Evolutionary conservation across 73 alveolate species (phyloP), one percentile per base, ranked within the genome.

Genomic region (Paramecium bursaria): DNA sequence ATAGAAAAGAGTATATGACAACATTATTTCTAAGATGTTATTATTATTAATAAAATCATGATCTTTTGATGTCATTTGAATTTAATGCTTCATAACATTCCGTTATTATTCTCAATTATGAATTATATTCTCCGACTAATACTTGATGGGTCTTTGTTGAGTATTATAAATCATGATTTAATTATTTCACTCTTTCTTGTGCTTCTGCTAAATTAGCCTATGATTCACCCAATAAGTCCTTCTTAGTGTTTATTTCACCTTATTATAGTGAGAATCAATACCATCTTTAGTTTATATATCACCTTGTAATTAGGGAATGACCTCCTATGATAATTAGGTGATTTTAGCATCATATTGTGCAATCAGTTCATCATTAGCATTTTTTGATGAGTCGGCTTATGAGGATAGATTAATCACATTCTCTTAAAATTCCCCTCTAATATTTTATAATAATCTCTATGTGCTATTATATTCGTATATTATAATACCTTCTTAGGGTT

Each of bases 51-150:
- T n/a, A n/a, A n/a, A n/a, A n/a, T 67, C 82, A 67, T 42, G 33
- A 67, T 67, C 82, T 67, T 67, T 31, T 15, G 17, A 67, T 67
- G 33, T 57, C 82, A 39, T 57, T 67, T 67, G 23, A 53, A 67
- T 67, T 53, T 31, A 67, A 21, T 5, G 82, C 82, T 25, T 47
- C 35, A 5, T 39, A 39, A 17, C 82, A 67, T 67, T 67, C 82
- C 15, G 82, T 57, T 35, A 67, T 47, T 25, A 57, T 67, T 21
- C 44, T 57, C 44, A 67, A 67, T 39, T 42, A 21, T 10, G 25
- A 39, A 19, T 67, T 53, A 67, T 67, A 67, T 67, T 67, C 82
- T 30, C 57, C 49, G 21, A 67, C 44, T 67, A 67, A 39, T 2
- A 67, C 44, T 13, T 67, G 33, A 42, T 35, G 55, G 13, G 57